Percentiles rank a stretch among this genome's conserved stretches.
phyloP scores from a whole-genome alignment of 345 rosid species.

The Cochlearia excelsa region DNA sequence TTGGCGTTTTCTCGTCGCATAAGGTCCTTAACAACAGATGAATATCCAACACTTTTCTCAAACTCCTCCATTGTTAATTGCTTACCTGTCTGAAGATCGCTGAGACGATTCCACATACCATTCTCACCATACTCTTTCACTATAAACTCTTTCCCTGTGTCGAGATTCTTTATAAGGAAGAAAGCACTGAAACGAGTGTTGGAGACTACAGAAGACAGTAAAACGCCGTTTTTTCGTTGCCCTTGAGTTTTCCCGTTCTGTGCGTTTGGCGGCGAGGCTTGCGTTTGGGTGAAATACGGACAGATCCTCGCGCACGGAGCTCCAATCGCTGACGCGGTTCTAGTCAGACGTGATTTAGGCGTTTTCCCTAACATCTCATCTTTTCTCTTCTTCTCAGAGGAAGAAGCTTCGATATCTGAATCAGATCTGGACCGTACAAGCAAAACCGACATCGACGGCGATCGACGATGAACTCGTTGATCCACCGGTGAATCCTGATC shows the following conservation, averaged over 20 bases:
- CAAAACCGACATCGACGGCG: conserved; percentile 36
- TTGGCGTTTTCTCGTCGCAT: conserved; percentile 59
- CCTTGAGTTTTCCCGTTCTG: conserved; percentile 8
- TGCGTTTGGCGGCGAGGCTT: conserved; percentile 33
- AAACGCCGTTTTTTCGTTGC: conserved; percentile 19
- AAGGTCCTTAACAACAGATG: conserved; percentile 81
- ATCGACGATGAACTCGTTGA: conserved; percentile 10
- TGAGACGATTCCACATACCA: conserved; percentile 85
- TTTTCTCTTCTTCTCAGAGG: conserved; percentile 48
- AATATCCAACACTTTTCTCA: conserved; percentile 75
- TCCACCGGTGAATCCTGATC: conserved; percentile 15
- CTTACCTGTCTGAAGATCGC: conserved; percentile 93
- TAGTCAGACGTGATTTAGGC: conserved; percentile 64
- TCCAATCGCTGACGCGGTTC: conserved; percentile 53
- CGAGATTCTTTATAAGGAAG: conserved; percentile 82
- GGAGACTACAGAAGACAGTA: conserved; percentile 38
- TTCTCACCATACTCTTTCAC: conserved; percentile 72
- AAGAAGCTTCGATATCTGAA: conserved; percentile 56
- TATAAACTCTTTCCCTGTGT: conserved; percentile 77
- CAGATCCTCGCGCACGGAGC: conserved; percentile 41
- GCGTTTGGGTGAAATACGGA: conserved; percentile 42
- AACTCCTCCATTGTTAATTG: conserved; percentile 87
- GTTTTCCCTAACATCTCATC: conserved; percentile 56
- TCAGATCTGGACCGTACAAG: conserved; percentile 73
- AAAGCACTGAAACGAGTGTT: conserved; percentile 52